Conservation (phyloP, 1,284 basidiomycete species). For the Erythrobasidium hasegawianum region DNA sequence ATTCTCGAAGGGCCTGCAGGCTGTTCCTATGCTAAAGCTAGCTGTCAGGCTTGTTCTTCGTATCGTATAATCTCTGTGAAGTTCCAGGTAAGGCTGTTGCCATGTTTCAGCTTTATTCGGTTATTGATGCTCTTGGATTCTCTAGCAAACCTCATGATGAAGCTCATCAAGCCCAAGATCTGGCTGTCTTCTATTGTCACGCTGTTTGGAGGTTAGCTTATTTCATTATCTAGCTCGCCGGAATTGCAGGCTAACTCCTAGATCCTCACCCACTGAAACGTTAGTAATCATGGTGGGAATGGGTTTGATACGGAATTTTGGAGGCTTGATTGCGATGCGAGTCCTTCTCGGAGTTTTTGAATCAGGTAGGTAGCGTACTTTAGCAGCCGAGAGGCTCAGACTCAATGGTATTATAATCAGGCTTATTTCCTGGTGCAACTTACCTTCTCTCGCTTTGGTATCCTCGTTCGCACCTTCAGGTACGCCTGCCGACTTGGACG, state of each 20-base stretch:
- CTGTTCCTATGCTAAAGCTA: conserved; percentile 21
- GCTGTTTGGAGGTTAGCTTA: conserved; percentile 62
- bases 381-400: too few relatives aligned
- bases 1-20: background rate
- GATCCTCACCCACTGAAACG: too few relatives aligned
- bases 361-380: background rate
- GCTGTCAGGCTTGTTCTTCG: conserved; percentile 29
- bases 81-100: background rate
- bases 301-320: conserved; percentile 57
- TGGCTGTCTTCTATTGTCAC: conserved; percentile 56
- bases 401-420: too few relatives aligned
- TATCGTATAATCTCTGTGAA: conserved; percentile 19
- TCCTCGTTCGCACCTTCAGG: conserved; percentile 50
- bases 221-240: too few relatives aligned
- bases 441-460: conserved; percentile 48
- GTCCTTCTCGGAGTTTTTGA: conserved; percentile 46
- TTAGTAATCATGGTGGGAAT: conserved; percentile 65
- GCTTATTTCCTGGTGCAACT: conserved; percentile 35
- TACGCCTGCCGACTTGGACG: background rate
- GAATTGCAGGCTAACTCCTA: too few relatives aligned
- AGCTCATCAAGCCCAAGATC: conserved; percentile 62
- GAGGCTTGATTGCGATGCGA: conserved; percentile 39
- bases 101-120: too few relatives aligned
- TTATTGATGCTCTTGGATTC: conserved; percentile 42
- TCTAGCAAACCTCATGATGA: conserved; percentile 55